A percentile compares a stretch with the other conserved stretches of the same genome.
These are phyloP conservation scores for Clitopilus passeckerianus DNA, from an alignment of 768 basidiomycete genomes.

Conservation along the genomic window DNA sequence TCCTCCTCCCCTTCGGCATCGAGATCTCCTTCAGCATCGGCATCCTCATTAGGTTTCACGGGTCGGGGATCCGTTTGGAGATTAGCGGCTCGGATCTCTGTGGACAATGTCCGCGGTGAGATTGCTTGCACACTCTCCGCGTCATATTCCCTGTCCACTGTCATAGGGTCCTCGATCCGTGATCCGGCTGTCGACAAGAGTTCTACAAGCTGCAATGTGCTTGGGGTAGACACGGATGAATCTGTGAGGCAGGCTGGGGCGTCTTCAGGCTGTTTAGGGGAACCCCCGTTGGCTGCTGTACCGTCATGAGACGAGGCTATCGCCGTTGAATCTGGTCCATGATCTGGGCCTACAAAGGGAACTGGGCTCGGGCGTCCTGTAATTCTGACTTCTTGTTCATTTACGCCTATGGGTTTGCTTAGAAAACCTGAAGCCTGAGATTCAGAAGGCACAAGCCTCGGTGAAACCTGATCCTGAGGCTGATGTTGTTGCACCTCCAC, in stretches of 20 bases:
- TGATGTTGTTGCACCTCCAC: not conserved
- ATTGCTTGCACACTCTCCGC: not conserved
- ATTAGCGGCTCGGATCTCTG: not conserved
- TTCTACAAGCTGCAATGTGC: not conserved
- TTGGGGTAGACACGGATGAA: not conserved
- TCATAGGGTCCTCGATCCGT: not conserved
- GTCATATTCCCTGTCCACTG: not conserved
- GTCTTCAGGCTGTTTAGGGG: too few species aligned
- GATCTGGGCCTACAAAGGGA: too few species aligned
- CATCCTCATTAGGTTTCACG: conserved; percentile 3
- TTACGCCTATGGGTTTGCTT: not conserved
- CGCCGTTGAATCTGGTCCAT: too few species aligned
- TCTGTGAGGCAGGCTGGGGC: not conserved
- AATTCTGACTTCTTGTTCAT: not conserved
- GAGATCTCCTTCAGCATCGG: conserved; percentile 15
- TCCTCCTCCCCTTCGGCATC: conserved; percentile 26
- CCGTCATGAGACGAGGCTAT: too few species aligned
- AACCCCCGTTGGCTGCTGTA: too few species aligned
- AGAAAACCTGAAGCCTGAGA: not conserved
- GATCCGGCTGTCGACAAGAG: not conserved
- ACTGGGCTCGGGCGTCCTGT: too few species aligned
- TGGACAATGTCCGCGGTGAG: not conserved
- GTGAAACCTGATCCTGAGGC: not conserved
- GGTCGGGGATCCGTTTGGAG: not conserved
- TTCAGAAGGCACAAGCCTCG: not conserved